Evolutionary conservation across 1,139 yeast genomes (phyloP).

Genomic region (Suhomyces bokatorum): DNA sequence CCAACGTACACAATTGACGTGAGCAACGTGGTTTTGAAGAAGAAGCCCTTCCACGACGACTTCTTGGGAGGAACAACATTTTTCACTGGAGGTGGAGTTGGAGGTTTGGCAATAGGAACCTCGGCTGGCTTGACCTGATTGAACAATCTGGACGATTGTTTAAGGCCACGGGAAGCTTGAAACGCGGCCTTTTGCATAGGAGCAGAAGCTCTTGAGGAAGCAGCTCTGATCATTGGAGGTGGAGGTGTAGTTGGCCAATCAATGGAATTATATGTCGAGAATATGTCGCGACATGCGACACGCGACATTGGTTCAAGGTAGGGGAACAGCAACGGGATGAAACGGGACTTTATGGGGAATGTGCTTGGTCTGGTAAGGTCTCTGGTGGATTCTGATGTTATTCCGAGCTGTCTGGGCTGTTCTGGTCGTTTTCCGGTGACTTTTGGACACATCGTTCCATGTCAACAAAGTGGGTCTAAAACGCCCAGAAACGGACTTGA

Average conservation of each 20-base stretch:
- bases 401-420: too few species aligned
- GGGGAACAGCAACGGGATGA: too few species aligned
- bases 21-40: constrained; percentile 33
- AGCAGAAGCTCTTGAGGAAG: constrained; percentile 9
- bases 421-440: neutral
- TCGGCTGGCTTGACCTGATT: constrained; percentile 3
- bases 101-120: constrained; percentile 9
- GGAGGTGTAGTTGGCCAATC: constrained; percentile 11
- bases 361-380: too few species aligned
- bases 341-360: too few species aligned
- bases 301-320: neutral
- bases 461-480: too few species aligned
- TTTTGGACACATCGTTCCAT: too few species aligned
- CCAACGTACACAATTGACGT: constrained; percentile 40
- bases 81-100: constrained; percentile 9
- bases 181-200: constrained; percentile 6
- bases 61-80: constrained; percentile 14
- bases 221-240: constrained; percentile 16
- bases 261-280: constrained; percentile 6
- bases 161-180: constrained; percentile 8
- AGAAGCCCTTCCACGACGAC: constrained; percentile 34
- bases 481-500: neutral
- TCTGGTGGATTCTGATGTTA: too few species aligned
- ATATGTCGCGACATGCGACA: constrained; percentile 5
- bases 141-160: constrained; percentile 3